Base-by-base conservation (phyloP, 371 early-diverging fungal genomes). In the Apophysomyces variabilis region DNA sequence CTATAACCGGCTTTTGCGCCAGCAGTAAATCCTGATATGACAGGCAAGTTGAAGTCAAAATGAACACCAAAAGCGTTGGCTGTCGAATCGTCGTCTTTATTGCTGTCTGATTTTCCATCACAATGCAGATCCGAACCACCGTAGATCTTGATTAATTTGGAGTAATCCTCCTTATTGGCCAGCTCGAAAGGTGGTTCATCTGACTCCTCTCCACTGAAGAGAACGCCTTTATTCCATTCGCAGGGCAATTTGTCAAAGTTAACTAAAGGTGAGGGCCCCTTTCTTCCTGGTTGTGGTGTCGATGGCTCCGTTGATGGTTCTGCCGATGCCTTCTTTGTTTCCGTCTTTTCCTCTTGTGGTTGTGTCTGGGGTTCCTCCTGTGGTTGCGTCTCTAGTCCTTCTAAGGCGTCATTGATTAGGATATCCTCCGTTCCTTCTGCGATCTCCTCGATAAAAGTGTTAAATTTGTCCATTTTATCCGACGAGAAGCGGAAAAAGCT, bases 211-310 rank as follows among this genome's bases (percentile, higher is more conserved):
- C 54, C 54, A 26, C 21, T 21, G 21, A 21, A 21, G 21, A 50
- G 54, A 21, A 50, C 54, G 21, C 54, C 54, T 50, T 21, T 50
- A 11, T 50, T 50, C 54, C 54, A 50, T n/a, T 50, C 54, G 21
- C 21, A 16, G 11, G 54, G 54, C 9, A 50, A 5, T 11, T 41
- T 13, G 41, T 41, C 13, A 1, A 41, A 11, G 13, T 41, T 13
- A 8, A 41, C 41, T 11, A 41, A 8, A 41, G 41, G 32, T 26
- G 32, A 26, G 32, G 32, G 46, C 16, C 16, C 8, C 9, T 50
- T n/a, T 50, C 21, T 50, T 18, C 7, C 7, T 21, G 54, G 16
- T 50, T 21, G 16, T 5, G 18, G 16, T 11, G 21, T 16, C 35
- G n/a, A 16, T 7, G 4, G 16, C 54, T 50, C 54, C 21, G 16